Percentiles rank a stretch among this genome's conserved stretches.
Evolutionary conservation across 805 yeast genomes (phyloP).

Genomic region (Maudiozyma bulderi): DNA sequence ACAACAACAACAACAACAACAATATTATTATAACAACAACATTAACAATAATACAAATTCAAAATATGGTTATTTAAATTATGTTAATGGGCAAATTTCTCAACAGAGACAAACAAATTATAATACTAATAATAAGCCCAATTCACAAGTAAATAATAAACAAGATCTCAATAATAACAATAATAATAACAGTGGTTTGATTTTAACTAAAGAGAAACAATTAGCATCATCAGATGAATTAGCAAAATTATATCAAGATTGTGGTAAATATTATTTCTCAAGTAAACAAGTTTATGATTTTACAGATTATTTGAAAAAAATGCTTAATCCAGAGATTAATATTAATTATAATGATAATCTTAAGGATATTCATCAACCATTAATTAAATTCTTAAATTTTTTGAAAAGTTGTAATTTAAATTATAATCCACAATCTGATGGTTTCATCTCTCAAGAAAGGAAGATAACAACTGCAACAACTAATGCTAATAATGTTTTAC

Average conservation of each 20-base stretch:
- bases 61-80: conserved; percentile 7
- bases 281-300: conserved; percentile 33
- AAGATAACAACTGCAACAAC: neutral
- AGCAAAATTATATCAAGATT: conserved; percentile 36
- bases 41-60: neutral
- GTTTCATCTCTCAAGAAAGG: conserved; percentile 21
- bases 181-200: conserved; percentile 36
- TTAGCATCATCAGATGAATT: conserved; percentile 54
- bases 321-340: conserved; percentile 4
- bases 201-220: conserved; percentile 43
- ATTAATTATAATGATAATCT: conserved; percentile 2
- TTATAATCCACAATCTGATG: conserved; percentile 31
- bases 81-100: conserved; percentile 3
- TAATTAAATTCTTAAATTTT: conserved; percentile 30
- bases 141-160: neutral
- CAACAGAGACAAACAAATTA: neutral
- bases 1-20: conserved; percentile 3
- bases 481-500: neutral
- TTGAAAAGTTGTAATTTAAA: conserved; percentile 38
- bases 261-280: conserved; percentile 50
- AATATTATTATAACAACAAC: neutral
- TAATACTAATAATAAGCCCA: neutral
- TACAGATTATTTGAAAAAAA: conserved; percentile 28
- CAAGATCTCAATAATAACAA: neutral
- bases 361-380: neutral